A percentile compares a stretch with the other conserved stretches of the same genome.
Evolutionary conservation across 179 eudicot genomes (phyloP).

Genomic region (Beta macrorhiza): DNA sequence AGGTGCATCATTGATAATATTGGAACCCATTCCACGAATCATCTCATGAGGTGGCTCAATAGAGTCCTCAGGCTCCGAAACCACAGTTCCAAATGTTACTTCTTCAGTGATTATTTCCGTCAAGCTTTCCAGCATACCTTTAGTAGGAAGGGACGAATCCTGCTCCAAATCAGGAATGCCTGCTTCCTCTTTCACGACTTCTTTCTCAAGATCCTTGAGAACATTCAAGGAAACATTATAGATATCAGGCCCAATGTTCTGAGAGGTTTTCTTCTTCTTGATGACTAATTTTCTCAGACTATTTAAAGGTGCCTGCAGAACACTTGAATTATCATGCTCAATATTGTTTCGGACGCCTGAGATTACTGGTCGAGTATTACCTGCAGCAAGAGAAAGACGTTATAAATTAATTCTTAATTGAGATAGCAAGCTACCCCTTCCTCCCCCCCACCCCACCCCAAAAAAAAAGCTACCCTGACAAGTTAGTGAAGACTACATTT

Average conservation of each 20-base stretch:
- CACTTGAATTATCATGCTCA: neutral
- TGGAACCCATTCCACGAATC: slow-evolving; percentile 26
- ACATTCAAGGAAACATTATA: slow-evolving; percentile 15
- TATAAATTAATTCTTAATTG: neutral
- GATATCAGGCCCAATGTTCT: slow-evolving; percentile 3
- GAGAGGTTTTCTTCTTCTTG: neutral
- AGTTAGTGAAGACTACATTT: neutral
- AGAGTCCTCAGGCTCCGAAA: slow-evolving; percentile 27
- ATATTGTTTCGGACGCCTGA: neutral
- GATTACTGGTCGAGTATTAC: slow-evolving; percentile 1
- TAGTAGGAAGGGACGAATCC: neutral
- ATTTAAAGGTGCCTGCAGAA: slow-evolving; percentile 1
- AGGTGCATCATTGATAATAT: slow-evolving; percentile 9
- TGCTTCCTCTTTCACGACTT: slow-evolving; percentile 18
- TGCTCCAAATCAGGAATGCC: slow-evolving; percentile 6
- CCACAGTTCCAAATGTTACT: slow-evolving; percentile 7
- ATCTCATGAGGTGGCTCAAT: slow-evolving; percentile 35
- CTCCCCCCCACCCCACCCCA: neutral
- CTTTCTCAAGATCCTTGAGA: slow-evolving; percentile 19
- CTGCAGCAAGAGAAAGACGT: neutral
- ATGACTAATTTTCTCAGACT: slow-evolving; percentile 4
- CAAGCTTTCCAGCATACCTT: slow-evolving; percentile 12
- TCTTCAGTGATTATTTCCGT: slow-evolving; percentile 18
- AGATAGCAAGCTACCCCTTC: neutral
- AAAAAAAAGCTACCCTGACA: neutral